Evolutionary conservation across 1,139 yeast species (phyloP).

Genomic region (Candida glucosophila): DNA sequence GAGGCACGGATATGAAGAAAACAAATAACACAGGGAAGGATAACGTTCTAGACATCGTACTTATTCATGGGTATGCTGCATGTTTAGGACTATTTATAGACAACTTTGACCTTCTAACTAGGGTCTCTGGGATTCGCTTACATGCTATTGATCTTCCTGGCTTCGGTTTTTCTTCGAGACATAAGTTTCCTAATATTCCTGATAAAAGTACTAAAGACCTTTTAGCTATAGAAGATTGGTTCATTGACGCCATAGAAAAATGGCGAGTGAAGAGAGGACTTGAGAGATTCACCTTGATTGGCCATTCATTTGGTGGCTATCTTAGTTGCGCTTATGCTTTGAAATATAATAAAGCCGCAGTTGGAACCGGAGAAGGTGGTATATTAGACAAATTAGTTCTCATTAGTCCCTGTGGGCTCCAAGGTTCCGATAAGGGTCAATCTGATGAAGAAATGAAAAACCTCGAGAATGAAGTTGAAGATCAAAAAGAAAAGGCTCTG

Average conservation of each 20-base stretch:
- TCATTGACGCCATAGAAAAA: constrained; percentile 70
- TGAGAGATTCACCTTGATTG: constrained; percentile 61
- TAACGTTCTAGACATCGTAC: constrained; percentile 25
- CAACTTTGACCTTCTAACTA: constrained; percentile 30
- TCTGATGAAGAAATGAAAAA: constrained; percentile 7
- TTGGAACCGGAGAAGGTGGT: constrained; percentile 10
- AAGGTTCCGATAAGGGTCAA: constrained; percentile 10
- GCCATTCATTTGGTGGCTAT: constrained; percentile 93
- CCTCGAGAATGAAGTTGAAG: constrained; percentile 4
- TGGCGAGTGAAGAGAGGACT: constrained; percentile 64
- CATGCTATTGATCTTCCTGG: constrained; percentile 41
- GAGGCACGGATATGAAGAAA: constrained; percentile 4
- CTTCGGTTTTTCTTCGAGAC: constrained; percentile 37
- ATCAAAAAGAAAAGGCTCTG: constrained; percentile 6
- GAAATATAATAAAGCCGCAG: constrained; percentile 39
- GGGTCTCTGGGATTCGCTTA: constrained; percentile 33
- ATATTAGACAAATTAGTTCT: constrained; percentile 26
- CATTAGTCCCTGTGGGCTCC: constrained; percentile 36
- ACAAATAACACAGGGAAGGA: constrained; percentile 3
- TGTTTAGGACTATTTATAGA: constrained; percentile 36
- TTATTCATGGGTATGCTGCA: constrained; percentile 42
- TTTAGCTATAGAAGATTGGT: constrained; percentile 59
- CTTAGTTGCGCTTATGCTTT: constrained; percentile 70
- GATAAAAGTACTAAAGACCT: constrained; percentile 21
- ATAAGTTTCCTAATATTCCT: constrained; percentile 27